Evolutionary conservation across 257 asterid species (phyloP), one percentile per base, ranked within the genome.

Genomic region (Primulina eburnea): DNA sequence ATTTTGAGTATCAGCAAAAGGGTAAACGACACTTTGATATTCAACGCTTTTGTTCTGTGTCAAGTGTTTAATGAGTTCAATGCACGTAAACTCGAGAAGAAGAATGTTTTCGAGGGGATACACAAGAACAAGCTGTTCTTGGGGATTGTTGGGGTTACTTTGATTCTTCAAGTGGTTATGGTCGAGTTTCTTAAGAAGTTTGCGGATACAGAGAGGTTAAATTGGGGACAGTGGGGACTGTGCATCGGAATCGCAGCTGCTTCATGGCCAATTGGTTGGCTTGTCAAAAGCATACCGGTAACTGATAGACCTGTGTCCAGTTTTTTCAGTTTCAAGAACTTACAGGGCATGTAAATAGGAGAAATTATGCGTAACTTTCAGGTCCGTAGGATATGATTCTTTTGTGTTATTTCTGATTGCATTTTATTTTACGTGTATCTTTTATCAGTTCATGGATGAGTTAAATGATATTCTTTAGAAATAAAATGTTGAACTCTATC

Each of bases 31-130:
- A 86, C 92, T 14, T 1, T 88, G 78, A 82, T 88, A 10, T 88
- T 83, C 77, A 85, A 88, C 29, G 77, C 85, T 7, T 87, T 85
- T 21, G 86, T 87, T 7, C 73, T 87, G 28, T 87, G 89, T 56
- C 90, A 88, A 74, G 73, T 88, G 9, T 87, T 87, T 61, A 87
- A 87, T 2, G 89, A 85, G 69, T 85, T 87, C 77, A 85, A 85
- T 7, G 89, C 89, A 0, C 77, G 91, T 38, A 83, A 82, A 71
- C 78, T 85, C 0, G 89, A 88, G 76, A 79, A 76, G 82, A 84
- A 72, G 82, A 85, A 85, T 57, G 87, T 85, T 24, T 88, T 88
- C n/a, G 80, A 65, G 61, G 91, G 91, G 16, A 67, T 88, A 37
- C 72, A 67, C 30, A 76, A 43, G 78, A 85, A 87, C 60, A 87